Conservation (phyloP, 176 grass and related monocot species). For the Echinochloa phyllopogon region DNA sequence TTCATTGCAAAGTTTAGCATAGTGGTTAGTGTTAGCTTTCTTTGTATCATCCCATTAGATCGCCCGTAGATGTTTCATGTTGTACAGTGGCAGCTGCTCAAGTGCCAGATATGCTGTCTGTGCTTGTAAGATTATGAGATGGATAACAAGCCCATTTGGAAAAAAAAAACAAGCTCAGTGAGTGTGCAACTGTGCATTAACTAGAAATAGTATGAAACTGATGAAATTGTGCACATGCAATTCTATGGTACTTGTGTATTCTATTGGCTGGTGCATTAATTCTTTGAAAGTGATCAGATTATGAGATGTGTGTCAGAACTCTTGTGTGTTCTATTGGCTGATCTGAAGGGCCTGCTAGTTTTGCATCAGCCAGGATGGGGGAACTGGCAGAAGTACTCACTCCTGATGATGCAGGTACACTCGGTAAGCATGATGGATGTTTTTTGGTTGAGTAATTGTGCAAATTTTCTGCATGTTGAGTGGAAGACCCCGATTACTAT, state of each 20-base stretch:
- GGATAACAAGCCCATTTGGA: too few relatives aligned
- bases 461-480: not conserved
- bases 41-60: not conserved
- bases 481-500: not conserved
- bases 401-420: not conserved
- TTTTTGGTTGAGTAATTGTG: not conserved
- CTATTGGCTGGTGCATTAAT: not conserved
- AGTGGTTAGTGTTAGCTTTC: not conserved
- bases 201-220: not conserved
- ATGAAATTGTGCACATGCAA: not conserved
- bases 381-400: not conserved
- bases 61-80: not conserved
- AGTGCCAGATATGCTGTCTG: conserved; percentile 5
- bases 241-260: not conserved
- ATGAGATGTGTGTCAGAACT: not conserved
- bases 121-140: conserved; percentile 30
- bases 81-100: not conserved
- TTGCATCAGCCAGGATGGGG: not conserved
- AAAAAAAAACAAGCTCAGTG: not conserved
- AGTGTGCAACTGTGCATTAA: conserved; percentile 38
- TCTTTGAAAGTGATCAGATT: too few relatives aligned
- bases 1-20: not conserved
- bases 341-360: not conserved
- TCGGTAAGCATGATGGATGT: not conserved
- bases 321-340: not conserved